phyloP scores from a whole-genome alignment of 2,329 filamentous ascomycete genomes.

The Fusarium sp. region DNA sequence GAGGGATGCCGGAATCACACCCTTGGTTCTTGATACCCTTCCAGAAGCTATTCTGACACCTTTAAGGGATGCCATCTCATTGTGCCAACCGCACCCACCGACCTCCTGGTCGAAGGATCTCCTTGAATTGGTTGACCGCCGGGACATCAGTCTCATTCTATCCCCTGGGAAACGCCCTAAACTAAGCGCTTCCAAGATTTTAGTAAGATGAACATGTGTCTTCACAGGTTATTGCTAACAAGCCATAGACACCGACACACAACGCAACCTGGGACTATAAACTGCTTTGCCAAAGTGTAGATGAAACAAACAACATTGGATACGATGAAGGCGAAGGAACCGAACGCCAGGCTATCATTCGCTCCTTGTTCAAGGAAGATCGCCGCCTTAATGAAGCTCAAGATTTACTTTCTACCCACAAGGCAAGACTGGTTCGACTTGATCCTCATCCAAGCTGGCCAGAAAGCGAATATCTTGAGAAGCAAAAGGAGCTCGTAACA shows the following conservation, averaged over 20 bases:
- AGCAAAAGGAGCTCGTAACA: slow-evolving; percentile 90
- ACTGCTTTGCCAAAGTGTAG: slow-evolving; percentile 77
- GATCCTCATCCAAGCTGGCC: slow-evolving; percentile 80
- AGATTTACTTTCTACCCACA: slow-evolving; percentile 85
- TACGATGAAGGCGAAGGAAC: slow-evolving; percentile 85
- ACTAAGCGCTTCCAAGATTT: slow-evolving; percentile 54
- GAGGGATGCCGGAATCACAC: slow-evolving; percentile 75
- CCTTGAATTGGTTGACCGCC: slow-evolving; percentile 81
- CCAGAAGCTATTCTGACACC: slow-evolving; percentile 87
- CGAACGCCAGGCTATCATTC: slow-evolving; percentile 85
- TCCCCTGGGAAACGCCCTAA: slow-evolving; percentile 54
- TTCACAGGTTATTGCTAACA: slow-evolving; percentile 42
- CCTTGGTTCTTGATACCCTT: slow-evolving; percentile 79
- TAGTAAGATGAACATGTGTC: slow-evolving; percentile 52
- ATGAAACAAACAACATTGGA: slow-evolving; percentile 69
- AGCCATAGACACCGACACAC: slow-evolving; percentile 69
- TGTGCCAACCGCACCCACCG: slow-evolving; percentile 85
- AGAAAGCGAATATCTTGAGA: slow-evolving; percentile 89
- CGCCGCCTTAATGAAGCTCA: slow-evolving; percentile 88
- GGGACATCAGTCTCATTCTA: slow-evolving; percentile 80
- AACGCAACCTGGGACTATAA: slow-evolving; percentile 79
- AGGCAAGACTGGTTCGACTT: slow-evolving; percentile 82
- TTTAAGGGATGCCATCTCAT: slow-evolving; percentile 85
- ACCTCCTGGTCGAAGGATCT: slow-evolving; percentile 79
- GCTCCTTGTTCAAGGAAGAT: slow-evolving; percentile 91